Conservation (phyloP, 169 alveolate species). For the Pseudocohnilembus persalinus region DNA sequence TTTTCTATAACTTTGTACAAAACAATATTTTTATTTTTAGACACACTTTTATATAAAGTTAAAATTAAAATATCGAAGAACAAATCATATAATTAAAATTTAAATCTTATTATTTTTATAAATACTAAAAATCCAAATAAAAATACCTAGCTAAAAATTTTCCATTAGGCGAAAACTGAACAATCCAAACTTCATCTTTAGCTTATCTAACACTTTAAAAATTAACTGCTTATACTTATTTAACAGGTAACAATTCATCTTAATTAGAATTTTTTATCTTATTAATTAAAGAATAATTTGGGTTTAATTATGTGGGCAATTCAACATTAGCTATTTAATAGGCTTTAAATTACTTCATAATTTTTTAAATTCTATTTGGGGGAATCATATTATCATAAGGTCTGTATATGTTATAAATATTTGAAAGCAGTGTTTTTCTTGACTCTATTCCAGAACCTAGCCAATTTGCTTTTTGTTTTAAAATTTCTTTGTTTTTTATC, state of each 20-base stretch:
- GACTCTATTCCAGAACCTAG: not conserved
- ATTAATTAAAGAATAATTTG: not conserved
- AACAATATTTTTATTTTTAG: no score
- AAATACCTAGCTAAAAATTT: not conserved
- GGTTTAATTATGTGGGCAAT: not conserved
- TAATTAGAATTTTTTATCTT: no score
- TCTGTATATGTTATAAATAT: no score
- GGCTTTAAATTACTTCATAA: not conserved
- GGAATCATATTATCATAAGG: not conserved
- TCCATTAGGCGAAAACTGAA: not conserved
- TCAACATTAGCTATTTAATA: not conserved
- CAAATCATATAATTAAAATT: no score
- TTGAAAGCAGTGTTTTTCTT: not conserved
- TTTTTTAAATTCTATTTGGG: not conserved
- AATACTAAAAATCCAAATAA: no score
- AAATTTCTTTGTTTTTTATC: not conserved
- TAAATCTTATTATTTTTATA: no score
- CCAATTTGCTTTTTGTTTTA: not conserved
- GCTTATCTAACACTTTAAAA: not conserved
- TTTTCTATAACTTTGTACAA: no score
- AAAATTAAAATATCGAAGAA: no score
- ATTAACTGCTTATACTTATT: no score
- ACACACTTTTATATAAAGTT: no score
- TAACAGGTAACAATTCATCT: no score
- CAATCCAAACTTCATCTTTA: not conserved